Evolutionary conservation across 225 moss, liverwort and hornwort species (phyloP), one percentile per base, ranked within the genome.

Genomic region (Takakia lepidozioides): DNA sequence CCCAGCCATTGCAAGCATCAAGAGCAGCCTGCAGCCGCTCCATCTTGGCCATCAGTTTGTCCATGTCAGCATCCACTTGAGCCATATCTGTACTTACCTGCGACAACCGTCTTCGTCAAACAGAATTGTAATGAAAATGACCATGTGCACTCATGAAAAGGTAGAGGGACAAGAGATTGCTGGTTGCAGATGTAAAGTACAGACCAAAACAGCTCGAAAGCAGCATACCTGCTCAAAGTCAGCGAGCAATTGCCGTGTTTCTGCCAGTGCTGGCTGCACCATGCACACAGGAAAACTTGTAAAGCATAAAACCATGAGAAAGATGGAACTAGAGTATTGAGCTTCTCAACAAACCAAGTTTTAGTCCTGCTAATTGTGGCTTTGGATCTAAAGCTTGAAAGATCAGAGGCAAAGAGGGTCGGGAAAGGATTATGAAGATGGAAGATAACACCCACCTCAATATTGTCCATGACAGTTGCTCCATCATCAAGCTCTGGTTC

Each of bases 51-150:
- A 90, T 90, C 56, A 95, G 71, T 52, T 90, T 95, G 77, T 90
- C 90, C 65, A 95, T 90, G 60, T 95, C 84, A 25, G 84, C 82
- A 29, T 82, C 86, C 48, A 75, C 68, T 50, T 54, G 71, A 8
- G 90, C 90, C 95, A 95, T 95, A 29, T 95, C 90, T 29, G 60
- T 29, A 76, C 95, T 95, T 38, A 95, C 90, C 86, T 95, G 75
- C 39, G 27, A 46, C 32, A n/a, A n/a, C n/a, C n/a, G n/a, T n/a
- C n/a, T n/a, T n/a, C n/a, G n/a, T n/a, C n/a, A n/a, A n/a, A n/a
- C n/a, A n/a, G n/a, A n/a, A n/a, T n/a, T n/a, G n/a, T n/a, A n/a
- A n/a, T n/a, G n/a, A n/a, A n/a, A n/a, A n/a, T n/a, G n/a, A n/a
- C n/a, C n/a, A n/a, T n/a, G n/a, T n/a, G n/a, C n/a, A n/a, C n/a